Conservation (phyloP, 2,329 filamentous ascomycete species). For the Pestalotiopsis sp. region DNA sequence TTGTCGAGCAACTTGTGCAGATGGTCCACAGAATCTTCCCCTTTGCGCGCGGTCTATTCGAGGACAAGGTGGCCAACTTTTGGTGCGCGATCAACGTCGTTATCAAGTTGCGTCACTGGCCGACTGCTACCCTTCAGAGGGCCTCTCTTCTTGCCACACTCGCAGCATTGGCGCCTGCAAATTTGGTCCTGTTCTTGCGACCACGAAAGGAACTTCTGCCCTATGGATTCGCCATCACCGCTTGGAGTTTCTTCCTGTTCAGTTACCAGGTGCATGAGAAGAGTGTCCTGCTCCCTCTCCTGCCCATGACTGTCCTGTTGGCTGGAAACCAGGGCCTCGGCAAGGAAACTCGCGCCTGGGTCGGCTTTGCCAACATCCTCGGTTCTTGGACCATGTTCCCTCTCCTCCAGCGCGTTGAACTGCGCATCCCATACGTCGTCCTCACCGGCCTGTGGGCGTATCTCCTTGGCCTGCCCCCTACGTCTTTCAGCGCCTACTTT, state of each 20-base stretch:
- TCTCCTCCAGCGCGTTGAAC: slow-evolving; percentile 80
- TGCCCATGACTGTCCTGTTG: slow-evolving; percentile 90
- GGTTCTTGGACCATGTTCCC: slow-evolving; percentile 95
- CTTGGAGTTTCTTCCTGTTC: slow-evolving; percentile 97
- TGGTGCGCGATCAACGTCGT: slow-evolving; percentile 94
- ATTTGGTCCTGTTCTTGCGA: slow-evolving; percentile 75
- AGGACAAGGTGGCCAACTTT: slow-evolving; percentile 98
- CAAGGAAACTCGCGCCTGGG: slow-evolving; percentile 80
- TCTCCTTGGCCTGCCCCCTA: slow-evolving; percentile 82
- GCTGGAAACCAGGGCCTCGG: slow-evolving; percentile 77
- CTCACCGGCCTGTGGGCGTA: slow-evolving; percentile 89
- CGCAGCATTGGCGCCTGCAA: slow-evolving; percentile 76
- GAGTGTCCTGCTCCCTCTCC: slow-evolving; percentile 86
- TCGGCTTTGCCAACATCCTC: slow-evolving; percentile 92
- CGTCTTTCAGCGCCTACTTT: slow-evolving; percentile 70
- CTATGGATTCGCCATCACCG: slow-evolving; percentile 77
- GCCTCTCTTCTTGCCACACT: slow-evolving; percentile 77
- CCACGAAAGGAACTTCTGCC: slow-evolving; percentile 79
- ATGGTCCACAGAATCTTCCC: slow-evolving; percentile 92
- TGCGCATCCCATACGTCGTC: slow-evolving; percentile 83
- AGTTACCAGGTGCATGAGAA: slow-evolving; percentile 99
- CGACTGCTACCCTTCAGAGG: slow-evolving; percentile 71
- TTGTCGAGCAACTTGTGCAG: slow-evolving; percentile 79
- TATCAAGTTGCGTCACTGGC: slow-evolving; percentile 81
- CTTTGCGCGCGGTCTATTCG: slow-evolving; percentile 92